Percentiles rank a stretch among this genome's conserved stretches.
Evolutionary conservation across 495 filamentous ascomycete species (phyloP).

Genomic region (Coniosporium apollinis): DNA sequence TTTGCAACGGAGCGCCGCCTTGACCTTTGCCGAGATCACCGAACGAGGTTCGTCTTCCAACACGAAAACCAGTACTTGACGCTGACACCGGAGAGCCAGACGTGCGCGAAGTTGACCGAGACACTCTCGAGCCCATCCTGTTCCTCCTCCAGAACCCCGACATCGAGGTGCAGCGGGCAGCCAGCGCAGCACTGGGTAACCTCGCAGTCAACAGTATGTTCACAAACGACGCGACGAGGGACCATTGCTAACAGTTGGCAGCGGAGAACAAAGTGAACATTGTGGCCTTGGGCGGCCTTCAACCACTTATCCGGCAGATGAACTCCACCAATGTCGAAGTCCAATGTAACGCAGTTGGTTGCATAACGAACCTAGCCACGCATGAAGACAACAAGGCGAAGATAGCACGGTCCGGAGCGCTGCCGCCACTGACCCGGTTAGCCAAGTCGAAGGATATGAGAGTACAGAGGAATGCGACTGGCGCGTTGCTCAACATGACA

Average conservation of each 20-base stretch:
- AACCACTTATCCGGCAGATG: constrained; percentile 93
- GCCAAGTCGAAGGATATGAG: constrained; percentile 98
- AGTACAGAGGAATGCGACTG: constrained; percentile 93
- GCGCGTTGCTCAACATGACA: constrained; percentile 94
- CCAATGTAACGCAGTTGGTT: constrained; percentile 96
- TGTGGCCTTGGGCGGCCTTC: constrained; percentile 75
- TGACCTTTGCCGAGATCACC: constrained; percentile 98
- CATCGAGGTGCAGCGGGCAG: constrained; percentile 92
- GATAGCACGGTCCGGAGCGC: constrained; percentile 85
- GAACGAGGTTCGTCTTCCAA: constrained; percentile 58
- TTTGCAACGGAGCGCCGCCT: constrained; percentile 86
- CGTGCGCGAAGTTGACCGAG: constrained; percentile 86
- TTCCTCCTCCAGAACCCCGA: constrained; percentile 88
- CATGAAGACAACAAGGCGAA: constrained; percentile 99
- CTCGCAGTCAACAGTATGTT: constrained; percentile 86
- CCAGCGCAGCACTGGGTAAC: constrained; percentile 90
- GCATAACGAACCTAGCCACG: constrained; percentile 94
- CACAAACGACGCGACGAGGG: constrained; percentile 3
- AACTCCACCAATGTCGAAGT: constrained; percentile 97
- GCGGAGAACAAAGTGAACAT: constrained; percentile 96
- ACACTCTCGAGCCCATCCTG: constrained; percentile 89
- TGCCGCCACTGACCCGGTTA: constrained; percentile 75
- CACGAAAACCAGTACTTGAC: background rate
- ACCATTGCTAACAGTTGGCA: constrained; percentile 35
- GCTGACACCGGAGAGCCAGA: constrained; percentile 36